Conservation (phyloP, 768 basidiomycete species). For the Termitomyces eurrhizus region DNA sequence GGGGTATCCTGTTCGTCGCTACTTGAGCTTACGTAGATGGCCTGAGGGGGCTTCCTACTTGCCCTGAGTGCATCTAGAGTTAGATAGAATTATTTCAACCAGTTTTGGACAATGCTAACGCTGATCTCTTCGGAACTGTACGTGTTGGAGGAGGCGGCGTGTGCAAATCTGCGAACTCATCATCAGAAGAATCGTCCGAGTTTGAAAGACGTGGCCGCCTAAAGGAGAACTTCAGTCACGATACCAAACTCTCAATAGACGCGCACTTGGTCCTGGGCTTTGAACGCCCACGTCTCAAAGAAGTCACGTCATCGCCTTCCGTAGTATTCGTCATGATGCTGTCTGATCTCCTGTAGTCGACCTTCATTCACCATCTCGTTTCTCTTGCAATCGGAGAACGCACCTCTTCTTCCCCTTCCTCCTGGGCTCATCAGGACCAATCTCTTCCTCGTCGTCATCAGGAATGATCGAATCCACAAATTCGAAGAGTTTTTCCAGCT, state of each 20-base stretch:
- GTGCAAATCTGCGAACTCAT: constrained; percentile 27
- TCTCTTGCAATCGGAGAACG: background rate
- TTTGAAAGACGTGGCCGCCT: constrained; percentile 58
- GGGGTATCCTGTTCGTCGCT: constrained; percentile 32
- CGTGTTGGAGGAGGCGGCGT: constrained; percentile 39
- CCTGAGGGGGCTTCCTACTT: constrained; percentile 30
- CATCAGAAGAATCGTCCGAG: constrained; percentile 43
- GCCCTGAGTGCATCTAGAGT: constrained; percentile 25
- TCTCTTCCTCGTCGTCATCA: constrained; percentile 55
- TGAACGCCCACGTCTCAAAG: constrained; percentile 25
- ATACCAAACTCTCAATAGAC: background rate
- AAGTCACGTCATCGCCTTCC: constrained; percentile 29
- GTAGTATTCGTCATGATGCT: constrained; percentile 49
- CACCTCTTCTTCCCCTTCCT: constrained; percentile 49
- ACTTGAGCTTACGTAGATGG: constrained; percentile 36
- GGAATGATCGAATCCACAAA: constrained; percentile 73
- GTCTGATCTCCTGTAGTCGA: constrained; percentile 46
- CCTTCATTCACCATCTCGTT: background rate
- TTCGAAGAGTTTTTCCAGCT: constrained; percentile 60
- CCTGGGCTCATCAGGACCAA: constrained; percentile 34
- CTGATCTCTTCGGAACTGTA: constrained; percentile 52
- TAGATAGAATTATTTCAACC: background rate
- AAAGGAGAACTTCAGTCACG: background rate
- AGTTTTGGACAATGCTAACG: constrained; percentile 35
- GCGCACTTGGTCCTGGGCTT: constrained; percentile 41